These are phyloP conservation scores for Arthrobotrys pseudoclavata DNA, from an alignment of 2,329 filamentous ascomycete species.

Conservation along the genomic window DNA sequence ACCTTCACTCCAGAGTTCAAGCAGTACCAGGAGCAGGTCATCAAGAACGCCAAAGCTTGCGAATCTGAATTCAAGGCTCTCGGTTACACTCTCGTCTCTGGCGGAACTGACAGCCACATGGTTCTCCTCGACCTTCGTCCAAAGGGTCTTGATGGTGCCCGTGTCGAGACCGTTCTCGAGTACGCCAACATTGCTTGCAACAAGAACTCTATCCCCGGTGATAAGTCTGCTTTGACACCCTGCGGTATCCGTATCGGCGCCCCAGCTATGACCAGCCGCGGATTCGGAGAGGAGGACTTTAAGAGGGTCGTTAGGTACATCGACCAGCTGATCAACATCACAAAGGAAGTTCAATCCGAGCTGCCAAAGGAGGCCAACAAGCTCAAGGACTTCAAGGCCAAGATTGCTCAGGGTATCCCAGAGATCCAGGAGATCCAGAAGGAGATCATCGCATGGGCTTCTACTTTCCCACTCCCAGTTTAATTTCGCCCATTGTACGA, in stretches of 20 bases:
- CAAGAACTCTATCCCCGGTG: conserved; percentile 98
- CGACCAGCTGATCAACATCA: conserved; percentile 87
- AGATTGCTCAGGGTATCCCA: conserved; percentile 82
- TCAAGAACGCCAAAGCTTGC: conserved; percentile 92
- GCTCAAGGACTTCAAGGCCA: conserved; percentile 99
- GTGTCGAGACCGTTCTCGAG: conserved; percentile 95
- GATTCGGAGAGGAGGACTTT: conserved; percentile 93
- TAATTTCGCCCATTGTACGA: conserved; percentile 64
- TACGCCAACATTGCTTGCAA: conserved; percentile 99
- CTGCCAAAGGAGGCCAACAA: conserved; percentile 98
- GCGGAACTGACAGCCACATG: conserved; percentile 97
- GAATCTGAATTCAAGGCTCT: conserved; percentile 86
- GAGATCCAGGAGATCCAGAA: conserved; percentile 88
- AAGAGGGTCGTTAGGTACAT: conserved; percentile 91
- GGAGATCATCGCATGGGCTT: conserved; percentile 90
- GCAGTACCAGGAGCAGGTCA: conserved; percentile 91
- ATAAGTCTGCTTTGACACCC: conserved; percentile 95
- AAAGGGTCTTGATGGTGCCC: conserved; percentile 87
- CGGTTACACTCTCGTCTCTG: conserved; percentile 93
- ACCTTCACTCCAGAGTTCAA: conserved; percentile 91
- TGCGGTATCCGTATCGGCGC: conserved; percentile 96
- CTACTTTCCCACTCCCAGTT: conserved; percentile 91
- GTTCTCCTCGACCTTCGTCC: conserved; percentile 94
- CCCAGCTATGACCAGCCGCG: conserved; percentile 96
- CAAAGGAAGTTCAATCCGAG: conserved; percentile 84